Evolutionary conservation across 2,329 filamentous ascomycete species (phyloP).

Genomic region (Cryphonectria naterciae): DNA sequence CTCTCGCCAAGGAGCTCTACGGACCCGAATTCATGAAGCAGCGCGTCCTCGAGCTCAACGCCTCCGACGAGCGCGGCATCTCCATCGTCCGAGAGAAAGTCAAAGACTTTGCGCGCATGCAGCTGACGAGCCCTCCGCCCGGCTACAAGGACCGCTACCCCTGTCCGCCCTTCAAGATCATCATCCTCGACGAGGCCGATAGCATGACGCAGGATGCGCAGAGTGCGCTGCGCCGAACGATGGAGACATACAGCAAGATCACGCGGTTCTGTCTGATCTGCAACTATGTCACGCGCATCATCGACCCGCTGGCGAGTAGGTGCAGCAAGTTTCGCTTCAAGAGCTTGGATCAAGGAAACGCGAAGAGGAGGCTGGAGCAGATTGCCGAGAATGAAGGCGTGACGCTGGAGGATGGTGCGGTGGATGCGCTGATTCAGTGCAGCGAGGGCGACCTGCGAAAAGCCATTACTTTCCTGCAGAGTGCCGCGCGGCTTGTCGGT

Average conservation of each 20-base stretch:
- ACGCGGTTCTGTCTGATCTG: conserved; percentile 97
- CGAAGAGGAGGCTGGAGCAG: conserved; percentile 75
- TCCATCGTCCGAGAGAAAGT: conserved; percentile 96
- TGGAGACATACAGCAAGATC: conserved; percentile 97
- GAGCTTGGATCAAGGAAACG: conserved; percentile 85
- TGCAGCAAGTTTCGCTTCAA: conserved; percentile 99
- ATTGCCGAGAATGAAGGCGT: conserved; percentile 85
- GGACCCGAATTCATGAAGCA: conserved; percentile 91
- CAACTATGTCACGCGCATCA: conserved; percentile 98
- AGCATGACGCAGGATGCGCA: conserved; percentile 99
- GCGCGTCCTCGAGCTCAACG: conserved; percentile 97
- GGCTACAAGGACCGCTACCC: conserved; percentile 75
- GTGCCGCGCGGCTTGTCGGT: conserved; percentile 85
- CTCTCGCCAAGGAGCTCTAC: conserved; percentile 95
- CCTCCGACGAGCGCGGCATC: conserved; percentile 97
- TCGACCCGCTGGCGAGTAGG: conserved; percentile 89
- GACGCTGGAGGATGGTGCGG: conserved; percentile 73
- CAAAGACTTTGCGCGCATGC: conserved; percentile 96
- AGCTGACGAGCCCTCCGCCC: conserved; percentile 80
- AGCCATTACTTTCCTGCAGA: conserved; percentile 95
- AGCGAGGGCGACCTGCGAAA: conserved; percentile 94
- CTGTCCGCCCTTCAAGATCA: conserved; percentile 98
- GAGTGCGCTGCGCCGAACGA: conserved; percentile 86
- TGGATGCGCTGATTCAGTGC: conserved; percentile 82
- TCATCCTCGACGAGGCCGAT: conserved; percentile 97